Evolutionary conservation across 2,329 filamentous ascomycete species (phyloP).

Genomic region (Trichophyton verrucosum): DNA sequence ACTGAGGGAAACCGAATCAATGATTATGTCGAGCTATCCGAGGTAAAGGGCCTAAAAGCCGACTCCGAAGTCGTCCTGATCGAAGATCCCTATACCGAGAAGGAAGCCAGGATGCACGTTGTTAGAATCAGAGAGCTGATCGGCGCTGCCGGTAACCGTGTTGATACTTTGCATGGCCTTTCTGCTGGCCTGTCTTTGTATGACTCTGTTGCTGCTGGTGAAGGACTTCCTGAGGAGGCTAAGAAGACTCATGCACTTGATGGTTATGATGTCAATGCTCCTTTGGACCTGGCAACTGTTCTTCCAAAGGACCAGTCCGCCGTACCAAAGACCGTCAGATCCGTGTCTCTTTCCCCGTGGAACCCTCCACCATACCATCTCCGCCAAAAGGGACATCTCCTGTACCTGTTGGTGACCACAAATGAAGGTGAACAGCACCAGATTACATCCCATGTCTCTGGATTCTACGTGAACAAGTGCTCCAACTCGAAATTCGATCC

Average conservation of each 20-base stretch:
- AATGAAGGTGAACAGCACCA: slow-evolving; percentile 92
- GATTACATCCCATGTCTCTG: slow-evolving; percentile 83
- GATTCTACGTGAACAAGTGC: slow-evolving; percentile 95
- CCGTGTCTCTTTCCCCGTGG: slow-evolving; percentile 80
- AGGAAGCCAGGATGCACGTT: slow-evolving; percentile 90
- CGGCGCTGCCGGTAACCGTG: slow-evolving; percentile 77
- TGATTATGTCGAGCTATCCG: slow-evolving; percentile 84
- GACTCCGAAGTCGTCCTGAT: slow-evolving; percentile 71
- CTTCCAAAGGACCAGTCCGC: slow-evolving; percentile 55
- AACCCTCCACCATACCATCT: slow-evolving; percentile 90
- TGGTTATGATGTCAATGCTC: slow-evolving; percentile 64
- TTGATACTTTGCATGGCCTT: slow-evolving; percentile 76
- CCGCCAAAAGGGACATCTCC: slow-evolving; percentile 77
- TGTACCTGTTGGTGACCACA: slow-evolving; percentile 80
- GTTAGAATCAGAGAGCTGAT: slow-evolving; percentile 85
- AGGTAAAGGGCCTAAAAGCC: slow-evolving; percentile 65
- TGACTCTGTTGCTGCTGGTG: slow-evolving; percentile 52
- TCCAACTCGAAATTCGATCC: slow-evolving; percentile 94
- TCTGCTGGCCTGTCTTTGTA: slow-evolving; percentile 76
- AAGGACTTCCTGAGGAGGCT: slow-evolving; percentile 31
- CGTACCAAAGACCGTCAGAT: slow-evolving; percentile 81
- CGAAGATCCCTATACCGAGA: slow-evolving; percentile 95
- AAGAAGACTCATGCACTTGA: slow-evolving; percentile 45
- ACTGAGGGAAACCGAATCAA: slow-evolving; percentile 81
- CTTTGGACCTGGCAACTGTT: slow-evolving; percentile 56